These are phyloP conservation scores for Rhizophora apiculata DNA, from an alignment of 345 rosid species.

Conservation along the genomic window DNA sequence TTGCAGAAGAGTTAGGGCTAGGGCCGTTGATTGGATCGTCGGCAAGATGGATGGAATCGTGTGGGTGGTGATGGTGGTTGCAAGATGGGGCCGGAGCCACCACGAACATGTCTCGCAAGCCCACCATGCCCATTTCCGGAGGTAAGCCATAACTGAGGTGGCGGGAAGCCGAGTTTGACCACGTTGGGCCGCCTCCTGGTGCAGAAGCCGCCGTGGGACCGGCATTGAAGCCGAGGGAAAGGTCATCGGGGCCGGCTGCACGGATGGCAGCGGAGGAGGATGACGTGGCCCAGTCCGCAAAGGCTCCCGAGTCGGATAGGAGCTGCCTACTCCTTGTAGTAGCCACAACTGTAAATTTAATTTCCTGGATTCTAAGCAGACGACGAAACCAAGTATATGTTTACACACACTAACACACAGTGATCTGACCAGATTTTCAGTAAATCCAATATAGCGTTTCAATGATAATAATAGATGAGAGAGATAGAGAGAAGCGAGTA, in stretches of 20 bases:
- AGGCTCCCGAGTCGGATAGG: conserved; percentile 84
- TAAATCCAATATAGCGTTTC: neutral
- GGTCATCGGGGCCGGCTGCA: conserved; percentile 66
- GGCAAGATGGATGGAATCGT: conserved; percentile 31
- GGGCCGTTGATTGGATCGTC: conserved; percentile 34
- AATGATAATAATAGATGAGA: conserved; percentile 14
- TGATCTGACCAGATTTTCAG: neutral
- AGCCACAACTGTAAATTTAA: conserved; percentile 68
- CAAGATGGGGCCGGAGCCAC: conserved; percentile 68
- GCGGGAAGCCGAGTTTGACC: conserved; percentile 44
- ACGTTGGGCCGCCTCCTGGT: conserved; percentile 33
- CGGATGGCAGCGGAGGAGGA: conserved; percentile 54
- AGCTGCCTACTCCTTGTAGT: conserved; percentile 77
- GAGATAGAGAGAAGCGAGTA: neutral
- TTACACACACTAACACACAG: neutral
- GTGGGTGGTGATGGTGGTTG: conserved; percentile 50
- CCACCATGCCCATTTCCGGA: conserved; percentile 83
- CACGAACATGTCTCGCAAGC: conserved; percentile 65
- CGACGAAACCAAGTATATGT: conserved; percentile 10
- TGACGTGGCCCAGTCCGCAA: conserved; percentile 79
- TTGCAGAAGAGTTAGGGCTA: conserved; percentile 42
- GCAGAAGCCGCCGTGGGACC: conserved; percentile 48
- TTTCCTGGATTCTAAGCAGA: neutral
- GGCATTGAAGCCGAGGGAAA: conserved; percentile 96
- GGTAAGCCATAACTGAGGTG: conserved; percentile 54